Evolutionary conservation across 106 monocot species (phyloP).

Genomic region (Dendrobium huoshanense): DNA sequence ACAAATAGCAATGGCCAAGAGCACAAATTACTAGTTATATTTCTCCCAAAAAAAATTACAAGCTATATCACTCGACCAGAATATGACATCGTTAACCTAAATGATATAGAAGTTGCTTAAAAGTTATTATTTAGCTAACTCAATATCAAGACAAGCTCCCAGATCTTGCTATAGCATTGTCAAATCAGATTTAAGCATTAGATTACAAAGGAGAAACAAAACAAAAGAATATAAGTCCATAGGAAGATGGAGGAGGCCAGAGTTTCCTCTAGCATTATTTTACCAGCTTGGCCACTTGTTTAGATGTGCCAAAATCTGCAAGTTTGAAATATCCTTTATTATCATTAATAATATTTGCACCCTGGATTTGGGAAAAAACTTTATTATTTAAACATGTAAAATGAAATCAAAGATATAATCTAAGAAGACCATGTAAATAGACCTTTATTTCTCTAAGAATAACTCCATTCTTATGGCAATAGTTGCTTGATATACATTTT

Average conservation of each 20-base stretch:
- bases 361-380: conserved; percentile 32
- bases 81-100: background rate
- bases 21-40: background rate
- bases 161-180: no score
- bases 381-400: background rate
- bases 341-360: conserved; percentile 94
- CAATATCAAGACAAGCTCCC: background rate
- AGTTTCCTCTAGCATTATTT: background rate
- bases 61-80: background rate
- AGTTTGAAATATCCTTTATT: conserved; percentile 97
- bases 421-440: background rate
- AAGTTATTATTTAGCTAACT: background rate
- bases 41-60: no score
- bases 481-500: conserved; percentile 86
- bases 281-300: conserved; percentile 93
- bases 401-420: background rate
- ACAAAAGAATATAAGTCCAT: background rate
- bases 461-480: conserved; percentile 80
- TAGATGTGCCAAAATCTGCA: conserved; percentile 97
- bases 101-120: background rate
- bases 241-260: background rate
- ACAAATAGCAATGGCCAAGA: background rate
- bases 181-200: background rate
- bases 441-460: conserved; percentile 97
- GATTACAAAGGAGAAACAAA: background rate